Evolutionary conservation across 192 early-diverging fungal species (phyloP), one percentile per base, ranked within the genome.

Genomic region (Cladochytrium replicatum): DNA sequence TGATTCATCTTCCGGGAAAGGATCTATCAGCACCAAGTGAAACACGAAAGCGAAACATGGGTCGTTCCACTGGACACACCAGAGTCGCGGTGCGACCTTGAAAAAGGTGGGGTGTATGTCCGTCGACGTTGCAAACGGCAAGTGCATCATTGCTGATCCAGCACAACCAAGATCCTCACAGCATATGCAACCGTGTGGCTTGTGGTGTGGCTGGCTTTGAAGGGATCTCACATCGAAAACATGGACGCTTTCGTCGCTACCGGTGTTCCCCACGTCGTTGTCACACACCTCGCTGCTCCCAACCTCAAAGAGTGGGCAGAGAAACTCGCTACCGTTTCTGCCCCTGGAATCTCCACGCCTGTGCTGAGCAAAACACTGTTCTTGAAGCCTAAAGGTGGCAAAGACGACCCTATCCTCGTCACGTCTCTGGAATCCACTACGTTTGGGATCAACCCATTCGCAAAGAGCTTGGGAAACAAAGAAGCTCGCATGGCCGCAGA

Each of bases 361-460:
- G 32, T 50, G 11, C 52, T 80, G 46, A 76, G 76, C 46, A 87
- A 89, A 56, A 86, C 87, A 19, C 68, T 89, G 23, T 71, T 89
- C 38, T 64, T 82, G 30, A 89, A 89, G 71, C 84, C 87, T 24
- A 89, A 89, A 71, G 81, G 76, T 27, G 57, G 38, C 4, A 42
- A 32, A 30, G 58, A 43, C 28, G 71, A 77, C 0, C 82, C 78
- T 0, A 67, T 86, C 7, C 42, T 87, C 19, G 77, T 84, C 28
- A 57, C 85, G 43, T 75, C 82, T 11, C 62, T 71, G 15, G 77
- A 72, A 9, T 54, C 66, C 24, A 70, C 80, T 8, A 63, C 62
- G 21, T 78, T 58, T 23, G 13, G 11, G 8, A 44, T 41, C 50
- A 54, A 54, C 30, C 24, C 50, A 1, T 29, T 49, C 13, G 59